These are phyloP conservation scores for Macaranga tanarius DNA, from an alignment of 441 rosid genomes.

Conservation along the genomic window DNA sequence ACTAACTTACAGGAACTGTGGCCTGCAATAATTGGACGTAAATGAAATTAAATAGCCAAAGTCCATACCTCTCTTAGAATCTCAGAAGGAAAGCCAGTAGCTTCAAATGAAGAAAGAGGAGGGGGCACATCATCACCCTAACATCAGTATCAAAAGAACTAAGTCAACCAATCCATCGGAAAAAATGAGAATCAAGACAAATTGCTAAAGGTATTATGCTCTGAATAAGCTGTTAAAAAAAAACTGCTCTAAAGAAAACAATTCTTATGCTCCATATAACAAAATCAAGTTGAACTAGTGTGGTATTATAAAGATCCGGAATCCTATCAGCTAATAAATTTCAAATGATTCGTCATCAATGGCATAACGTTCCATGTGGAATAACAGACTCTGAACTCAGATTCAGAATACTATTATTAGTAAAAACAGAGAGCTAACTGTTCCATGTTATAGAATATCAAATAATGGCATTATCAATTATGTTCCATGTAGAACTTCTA, in stretches of 20 bases:
- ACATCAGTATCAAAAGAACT: constrained; percentile 5
- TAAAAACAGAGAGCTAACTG: background rate
- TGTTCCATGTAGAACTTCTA: background rate
- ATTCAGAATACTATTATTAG: background rate
- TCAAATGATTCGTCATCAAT: background rate
- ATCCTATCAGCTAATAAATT: background rate
- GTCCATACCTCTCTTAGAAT: constrained; percentile 46
- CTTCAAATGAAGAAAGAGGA: constrained; percentile 78
- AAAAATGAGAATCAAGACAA: background rate
- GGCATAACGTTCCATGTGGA: background rate
- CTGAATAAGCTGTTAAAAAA: too few relatives aligned
- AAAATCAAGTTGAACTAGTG: background rate
- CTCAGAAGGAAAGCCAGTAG: constrained; percentile 87
- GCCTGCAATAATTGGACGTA: background rate
- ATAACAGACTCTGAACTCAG: background rate
- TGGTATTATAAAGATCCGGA: background rate
- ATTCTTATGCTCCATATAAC: background rate
- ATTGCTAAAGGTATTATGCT: background rate
- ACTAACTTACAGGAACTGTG: constrained; percentile 15
- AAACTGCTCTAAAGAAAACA: background rate
- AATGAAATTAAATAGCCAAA: constrained; percentile 1
- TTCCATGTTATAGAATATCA: background rate
- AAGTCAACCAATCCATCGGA: background rate
- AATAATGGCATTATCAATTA: background rate
- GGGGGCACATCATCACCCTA: constrained; percentile 82